Evolutionary conservation across 2,329 filamentous ascomycete genomes (phyloP).

Genomic region (Penicillium italicum): DNA sequence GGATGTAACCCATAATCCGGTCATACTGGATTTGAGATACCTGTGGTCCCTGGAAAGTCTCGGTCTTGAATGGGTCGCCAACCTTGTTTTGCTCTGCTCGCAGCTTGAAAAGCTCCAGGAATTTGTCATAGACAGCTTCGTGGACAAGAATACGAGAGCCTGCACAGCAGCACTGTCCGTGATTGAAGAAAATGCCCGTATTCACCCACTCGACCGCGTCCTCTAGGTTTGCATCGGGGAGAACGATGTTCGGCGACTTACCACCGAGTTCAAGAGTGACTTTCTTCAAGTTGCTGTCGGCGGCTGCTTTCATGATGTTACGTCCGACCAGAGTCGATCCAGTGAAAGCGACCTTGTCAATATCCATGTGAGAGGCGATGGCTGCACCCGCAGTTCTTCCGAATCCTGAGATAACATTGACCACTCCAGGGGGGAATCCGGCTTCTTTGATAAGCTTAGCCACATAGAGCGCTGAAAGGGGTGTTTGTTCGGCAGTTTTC

Average conservation of each 20-base stretch:
- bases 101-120: constrained; percentile 72
- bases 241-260: constrained; percentile 60
- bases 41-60: constrained; percentile 84
- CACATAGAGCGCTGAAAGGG: constrained; percentile 60
- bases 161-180: constrained; percentile 57
- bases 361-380: constrained; percentile 57
- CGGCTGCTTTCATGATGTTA: constrained; percentile 58
- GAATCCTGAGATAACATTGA: constrained; percentile 66
- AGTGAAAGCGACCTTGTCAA: constrained; percentile 62
- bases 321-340: constrained; percentile 58
- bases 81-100: constrained; percentile 69
- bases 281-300: constrained; percentile 60
- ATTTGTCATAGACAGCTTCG: constrained; percentile 80
- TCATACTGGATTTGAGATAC: constrained; percentile 80
- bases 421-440: constrained; percentile 58
- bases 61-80: constrained; percentile 71
- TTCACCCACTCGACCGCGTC: constrained; percentile 65
- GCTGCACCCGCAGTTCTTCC: constrained; percentile 71
- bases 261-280: constrained; percentile 63
- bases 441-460: constrained; percentile 54
- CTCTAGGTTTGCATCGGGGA: constrained; percentile 60
- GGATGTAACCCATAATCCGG: constrained; percentile 74
- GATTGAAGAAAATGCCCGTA: constrained; percentile 50
- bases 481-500: constrained; percentile 64
- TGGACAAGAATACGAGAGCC: constrained; percentile 75